Evolutionary conservation across 352 stramenopile species (phyloP).

Genomic region (Phytophthora pisi): DNA sequence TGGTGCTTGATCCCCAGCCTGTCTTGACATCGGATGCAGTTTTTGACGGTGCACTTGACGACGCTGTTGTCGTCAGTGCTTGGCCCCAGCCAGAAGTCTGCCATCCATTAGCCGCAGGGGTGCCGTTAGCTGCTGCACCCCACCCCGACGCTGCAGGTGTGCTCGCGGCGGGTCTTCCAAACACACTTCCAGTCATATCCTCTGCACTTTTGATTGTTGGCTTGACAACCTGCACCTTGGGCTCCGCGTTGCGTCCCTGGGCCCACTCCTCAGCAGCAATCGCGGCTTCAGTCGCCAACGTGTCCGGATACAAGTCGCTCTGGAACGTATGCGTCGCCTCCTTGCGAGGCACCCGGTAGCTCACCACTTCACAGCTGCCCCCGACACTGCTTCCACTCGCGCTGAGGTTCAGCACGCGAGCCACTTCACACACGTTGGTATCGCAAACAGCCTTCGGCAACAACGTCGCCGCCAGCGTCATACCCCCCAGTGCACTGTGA

Average conservation of each 20-base stretch:
- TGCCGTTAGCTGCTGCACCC: slow-evolving; percentile 16
- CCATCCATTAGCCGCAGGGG: slow-evolving; percentile 24
- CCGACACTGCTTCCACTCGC: slow-evolving; percentile 32
- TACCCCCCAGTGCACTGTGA: slow-evolving; percentile 53
- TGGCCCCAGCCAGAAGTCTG: slow-evolving; percentile 36
- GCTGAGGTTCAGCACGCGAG: slow-evolving; percentile 66
- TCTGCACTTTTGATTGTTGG: slow-evolving; percentile 30
- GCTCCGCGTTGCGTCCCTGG: slow-evolving; percentile 47
- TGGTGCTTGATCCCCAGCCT: slow-evolving; percentile 35
- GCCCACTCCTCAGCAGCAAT: slow-evolving; percentile 53
- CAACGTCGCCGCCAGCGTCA: slow-evolving; percentile 61
- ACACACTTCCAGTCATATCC: slow-evolving; percentile 38
- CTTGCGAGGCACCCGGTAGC: slow-evolving; percentile 70
- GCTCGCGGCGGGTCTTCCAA: slow-evolving; percentile 25
- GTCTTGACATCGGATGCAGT: slow-evolving; percentile 29
- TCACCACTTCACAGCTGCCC: slow-evolving; percentile 65
- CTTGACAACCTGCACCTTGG: slow-evolving; percentile 42
- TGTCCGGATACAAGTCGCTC: slow-evolving; percentile 78
- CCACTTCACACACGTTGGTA: slow-evolving; percentile 65
- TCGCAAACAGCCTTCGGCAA: slow-evolving; percentile 62
- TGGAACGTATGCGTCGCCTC: slow-evolving; percentile 70
- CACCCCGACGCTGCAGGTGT: slow-evolving; percentile 24
- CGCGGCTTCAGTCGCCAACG: slow-evolving; percentile 41
- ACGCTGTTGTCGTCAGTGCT: slow-evolving; percentile 36
- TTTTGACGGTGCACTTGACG: slow-evolving; percentile 37